Evolutionary conservation across 2,329 filamentous ascomycete species (phyloP).

Genomic region (Neonectria neomacrospora): DNA sequence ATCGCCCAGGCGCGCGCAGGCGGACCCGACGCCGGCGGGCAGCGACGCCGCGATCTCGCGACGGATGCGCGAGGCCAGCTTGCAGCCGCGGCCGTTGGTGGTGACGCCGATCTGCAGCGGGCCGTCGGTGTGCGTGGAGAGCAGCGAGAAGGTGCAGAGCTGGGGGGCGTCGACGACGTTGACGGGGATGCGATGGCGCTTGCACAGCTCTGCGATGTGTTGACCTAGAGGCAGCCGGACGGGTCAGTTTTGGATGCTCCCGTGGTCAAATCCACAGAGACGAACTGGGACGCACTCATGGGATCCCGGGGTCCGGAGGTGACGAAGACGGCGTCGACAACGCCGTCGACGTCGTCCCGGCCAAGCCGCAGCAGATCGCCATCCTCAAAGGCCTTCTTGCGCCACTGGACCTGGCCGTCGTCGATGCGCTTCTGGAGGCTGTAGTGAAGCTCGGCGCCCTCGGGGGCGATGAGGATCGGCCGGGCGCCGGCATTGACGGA

Average conservation of each 20-base stretch:
- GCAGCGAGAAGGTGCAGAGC: constrained; percentile 88
- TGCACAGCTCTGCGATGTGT: constrained; percentile 80
- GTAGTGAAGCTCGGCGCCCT: constrained; percentile 68
- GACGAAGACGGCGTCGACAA: constrained; percentile 94
- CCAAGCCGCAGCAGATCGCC: constrained; percentile 79
- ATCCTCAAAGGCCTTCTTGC: constrained; percentile 74
- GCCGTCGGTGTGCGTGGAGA: constrained; percentile 89
- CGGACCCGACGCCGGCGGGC: constrained; percentile 77
- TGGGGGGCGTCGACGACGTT: constrained; percentile 90
- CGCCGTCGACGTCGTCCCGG: constrained; percentile 77
- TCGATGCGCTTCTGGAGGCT: constrained; percentile 72
- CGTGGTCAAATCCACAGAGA: not conserved
- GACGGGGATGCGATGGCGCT: constrained; percentile 83
- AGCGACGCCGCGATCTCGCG: constrained; percentile 87
- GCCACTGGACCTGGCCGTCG: constrained; percentile 72
- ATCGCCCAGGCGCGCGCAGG: constrained; percentile 81
- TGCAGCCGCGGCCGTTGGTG: constrained; percentile 94
- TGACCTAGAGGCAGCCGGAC: constrained; percentile 56
- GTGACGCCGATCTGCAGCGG: constrained; percentile 95
- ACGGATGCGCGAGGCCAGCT: constrained; percentile 87
- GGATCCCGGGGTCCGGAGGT: constrained; percentile 66
- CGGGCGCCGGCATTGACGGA: constrained; percentile 84
- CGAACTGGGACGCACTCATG: constrained; percentile 48
- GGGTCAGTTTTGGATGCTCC: constrained; percentile 1
- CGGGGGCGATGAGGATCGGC: constrained; percentile 81